Base-by-base conservation (phyloP, 2,329 filamentous ascomycete species). In the Fulvia fulva region DNA sequence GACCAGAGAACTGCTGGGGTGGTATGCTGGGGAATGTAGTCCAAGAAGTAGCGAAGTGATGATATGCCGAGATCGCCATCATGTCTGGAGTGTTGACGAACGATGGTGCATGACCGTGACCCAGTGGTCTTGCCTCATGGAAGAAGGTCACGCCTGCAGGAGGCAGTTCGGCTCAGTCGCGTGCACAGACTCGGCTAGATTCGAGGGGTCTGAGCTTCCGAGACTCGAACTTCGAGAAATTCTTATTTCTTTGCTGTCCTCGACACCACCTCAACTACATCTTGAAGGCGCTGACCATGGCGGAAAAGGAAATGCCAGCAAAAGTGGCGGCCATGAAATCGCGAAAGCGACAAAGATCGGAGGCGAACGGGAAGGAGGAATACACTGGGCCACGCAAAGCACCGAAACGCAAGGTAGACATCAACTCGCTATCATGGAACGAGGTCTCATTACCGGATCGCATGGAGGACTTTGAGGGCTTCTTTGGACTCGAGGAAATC, bases 401-500 rank as follows among this genome's bases (percentile, higher is more conserved):
- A 26, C 47, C 47, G 49, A 61, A 55, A 49, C 61, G 54, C 25
- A 61, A 67, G 56, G 56, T 63, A 46, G 55, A 57, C 41, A 57
- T 64, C 43, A 61, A 65, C 30, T 58, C 73, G 41, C 75, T 88
- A 56, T 75, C 78, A 68, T 88, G 86, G 86, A 83, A 81, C 61
- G 79, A 84, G 21, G 84, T 94, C 3, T 71, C 77, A 34, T 77
- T 88, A 66, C 90, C 90, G 6, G 89, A 92, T 69, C 86, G 88
- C 70, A 80, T 92, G 66, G 86, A 93, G 47, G 90, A 97, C 75
- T 90, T 90, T n/a, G 91, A 95, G 63, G 94, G 94, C 0, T 97
- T 99, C 73, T 95, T 87, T 67, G 91, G 90, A 0, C 77, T 99
- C 1, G 91, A 99, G 69, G 92, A 97, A 68, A 87, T 97, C 49